Evolutionary conservation across 139 green algal species (phyloP), one percentile per base, ranked within the genome.

Genomic region (Tetraselmis chui): DNA sequence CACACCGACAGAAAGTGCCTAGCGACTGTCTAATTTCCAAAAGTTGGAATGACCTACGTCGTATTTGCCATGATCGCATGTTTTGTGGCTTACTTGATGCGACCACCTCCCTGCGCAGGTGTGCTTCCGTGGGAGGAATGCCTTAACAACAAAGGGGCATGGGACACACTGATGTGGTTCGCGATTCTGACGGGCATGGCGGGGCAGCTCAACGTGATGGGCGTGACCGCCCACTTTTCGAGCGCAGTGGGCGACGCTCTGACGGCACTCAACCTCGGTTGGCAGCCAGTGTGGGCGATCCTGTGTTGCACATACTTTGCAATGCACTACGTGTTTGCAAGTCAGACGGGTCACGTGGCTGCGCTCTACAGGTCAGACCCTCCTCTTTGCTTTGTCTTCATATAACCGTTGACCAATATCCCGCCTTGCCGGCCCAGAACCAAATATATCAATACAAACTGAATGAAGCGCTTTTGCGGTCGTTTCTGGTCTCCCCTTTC

Each of bases 291-390:
- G 29, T 98, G 97, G 83, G 89, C 84, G 24, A 76, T 95, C 29
- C 94, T 99, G 75, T 94, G 95, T 85, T 80, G 85, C 29, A 87
- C 87, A 28, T 99, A 98, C 91, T 99, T 97, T 82, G 26, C 59
- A 29, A 85, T 98, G 79, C 96, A 99, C 92, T 99, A 99, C 91
- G 91, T 99, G 84, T 99, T 99, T 86, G 95, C 96, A 75, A 91
- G 82, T 45, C 96, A 99, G 88, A 98, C 95, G 1, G 96, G 95
- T 18, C 96, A 99, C 84, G 94, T 98, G 80, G 95, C 93, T 1
- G 96, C 96, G 18, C 89, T 99, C 1, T 98, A 96, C 87, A 87
- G 81, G 45, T 67, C 11, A 5, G 11, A 5, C 45, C 45, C 45
- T 18, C 45, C 45, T 67, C 45, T 18, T 18, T n/a, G n/a, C n/a